Base-by-base conservation (phyloP, 139 green algal species). In the Gonium pectorale region DNA sequence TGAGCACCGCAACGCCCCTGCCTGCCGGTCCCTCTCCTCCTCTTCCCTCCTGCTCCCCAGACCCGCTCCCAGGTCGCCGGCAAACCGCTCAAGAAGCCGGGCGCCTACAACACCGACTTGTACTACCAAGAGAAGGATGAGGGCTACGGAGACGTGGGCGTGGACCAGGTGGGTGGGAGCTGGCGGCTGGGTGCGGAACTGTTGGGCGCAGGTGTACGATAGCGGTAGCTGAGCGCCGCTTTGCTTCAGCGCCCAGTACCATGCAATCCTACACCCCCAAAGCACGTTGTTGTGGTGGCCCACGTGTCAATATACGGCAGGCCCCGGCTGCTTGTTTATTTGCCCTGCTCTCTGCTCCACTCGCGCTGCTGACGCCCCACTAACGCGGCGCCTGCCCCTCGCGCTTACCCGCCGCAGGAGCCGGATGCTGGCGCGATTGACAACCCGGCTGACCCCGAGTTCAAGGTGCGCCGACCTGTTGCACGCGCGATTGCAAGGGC, bases 71-170 rank as follows among this genome's bases (percentile, higher is more conserved):
- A 75, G 69, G 74, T 43, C 64, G 56, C 40, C 3, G 84, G 84
- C 38, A 80, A 79, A 52, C 84, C 83, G 11, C 72, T 78, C 7
- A 83, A 83, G 38, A 88, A 83, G 83, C 60, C 60, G 31, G 83
- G 83, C 37, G 83, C 83, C 31, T 84, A 85, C 67, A 88, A 88
- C 74, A 84, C 83, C 24, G 83, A 88, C 74, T 5, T 51, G 11
- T 88, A 88, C 74, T 88, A 88, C 56, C 84, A 88, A 75, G 84
- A 88, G 54, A 88, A 85, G 56, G 84, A 88, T 29, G 67, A 85
- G 67, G 84, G 84, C 31, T 88, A 60, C 46, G 84, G 84, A 11
- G 75, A 88, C 41, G 84, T 88, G 54, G 84, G 84, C 9, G 84
- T 88, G 40, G 75, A 73, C 67, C 84, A 88, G 75, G 84, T 85